These are phyloP conservation scores for Chamaecyparis obtusa DNA, from an alignment of 75 land plant genomes.

Conservation along the genomic window DNA sequence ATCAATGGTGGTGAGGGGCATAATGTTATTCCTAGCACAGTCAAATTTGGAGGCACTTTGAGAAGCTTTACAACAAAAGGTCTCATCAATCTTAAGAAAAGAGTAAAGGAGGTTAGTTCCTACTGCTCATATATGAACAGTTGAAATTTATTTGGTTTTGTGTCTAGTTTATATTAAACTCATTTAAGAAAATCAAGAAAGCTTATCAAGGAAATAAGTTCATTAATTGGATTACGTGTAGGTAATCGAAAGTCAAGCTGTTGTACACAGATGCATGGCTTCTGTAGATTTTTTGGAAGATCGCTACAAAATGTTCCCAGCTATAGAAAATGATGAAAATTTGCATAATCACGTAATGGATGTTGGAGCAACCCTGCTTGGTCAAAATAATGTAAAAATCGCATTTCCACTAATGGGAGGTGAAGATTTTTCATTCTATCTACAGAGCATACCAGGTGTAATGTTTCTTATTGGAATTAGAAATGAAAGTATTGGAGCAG, in stretches of 20 bases:
- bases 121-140: background rate
- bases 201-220: background rate
- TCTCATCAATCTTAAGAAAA: background rate
- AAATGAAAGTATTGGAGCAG: slow-evolving; percentile 38
- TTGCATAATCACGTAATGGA: slow-evolving; percentile 35
- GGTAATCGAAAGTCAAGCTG: slow-evolving; percentile 53
- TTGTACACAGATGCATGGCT: slow-evolving; percentile 50
- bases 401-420: slow-evolving; percentile 39
- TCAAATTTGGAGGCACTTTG: slow-evolving; percentile 11
- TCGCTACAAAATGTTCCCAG: slow-evolving; percentile 33
- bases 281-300: slow-evolving; percentile 39
- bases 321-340: slow-evolving; percentile 41
- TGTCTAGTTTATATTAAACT: background rate
- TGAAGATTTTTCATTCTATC: slow-evolving; percentile 69
- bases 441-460: slow-evolving; percentile 50
- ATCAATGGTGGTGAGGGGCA: slow-evolving; percentile 1
- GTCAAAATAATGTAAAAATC: slow-evolving; percentile 29
- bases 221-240: slow-evolving; percentile 9
- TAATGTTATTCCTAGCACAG: background rate
- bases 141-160: background rate
- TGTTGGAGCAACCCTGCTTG: slow-evolving; percentile 32
- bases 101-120: slow-evolving; percentile 10
- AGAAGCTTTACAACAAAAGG: slow-evolving; percentile 3
- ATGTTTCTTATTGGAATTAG: slow-evolving; percentile 38
- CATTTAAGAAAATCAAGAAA: background rate